Base-by-base conservation (phyloP, 2,329 filamentous ascomycete genomes). In the Epicoccum nigrum region DNA sequence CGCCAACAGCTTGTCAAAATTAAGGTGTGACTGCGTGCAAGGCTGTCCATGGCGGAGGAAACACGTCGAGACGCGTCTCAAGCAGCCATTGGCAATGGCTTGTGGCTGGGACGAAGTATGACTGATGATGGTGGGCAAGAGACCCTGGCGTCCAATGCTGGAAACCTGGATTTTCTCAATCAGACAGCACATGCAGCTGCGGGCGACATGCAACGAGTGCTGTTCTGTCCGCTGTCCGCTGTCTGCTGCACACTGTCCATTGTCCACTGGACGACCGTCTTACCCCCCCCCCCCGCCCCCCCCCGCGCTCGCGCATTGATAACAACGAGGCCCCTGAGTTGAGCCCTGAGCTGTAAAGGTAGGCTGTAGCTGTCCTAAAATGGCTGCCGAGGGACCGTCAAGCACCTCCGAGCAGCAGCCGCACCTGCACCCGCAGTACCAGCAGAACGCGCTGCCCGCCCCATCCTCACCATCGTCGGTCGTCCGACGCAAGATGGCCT, bases 401-500 rank as follows among this genome's bases (percentile, higher is more conserved):
- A 20, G 17, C 33, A 12, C 16, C 33, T 3, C 8, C 33, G 19
- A 21, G 17, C 33, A 37, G 33, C 32, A 7, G 23, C 19, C 13
- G 34, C 12, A n/a, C 34, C 33, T 25, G n/a, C 23, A 25, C 41
- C 41, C 34, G 30, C 28, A 35, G 9, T 35, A 28, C 23, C 34
- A 45, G 47, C 41, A 25, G 23, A 40, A 28, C 41, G 19, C 17
- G 52, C 43, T 60, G 55, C 59, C 64, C 41, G 55, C 61, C 17
- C 58, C 63, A 34, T 59, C 64, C 5, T 60, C 67, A 46, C 62
- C 67, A n/a, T 59, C 68, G 21, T 62, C 65, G 27, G 58, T 63
- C 25, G 45, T 68, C 51, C 64, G 63, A 33, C 65, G 69, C 52
- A 71, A 64, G 48, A 73, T 70, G 68, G 64, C 69, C 41, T 67